Conservation (phyloP, 345 rosid genomes). For the Pseudoturritis turrita region DNA sequence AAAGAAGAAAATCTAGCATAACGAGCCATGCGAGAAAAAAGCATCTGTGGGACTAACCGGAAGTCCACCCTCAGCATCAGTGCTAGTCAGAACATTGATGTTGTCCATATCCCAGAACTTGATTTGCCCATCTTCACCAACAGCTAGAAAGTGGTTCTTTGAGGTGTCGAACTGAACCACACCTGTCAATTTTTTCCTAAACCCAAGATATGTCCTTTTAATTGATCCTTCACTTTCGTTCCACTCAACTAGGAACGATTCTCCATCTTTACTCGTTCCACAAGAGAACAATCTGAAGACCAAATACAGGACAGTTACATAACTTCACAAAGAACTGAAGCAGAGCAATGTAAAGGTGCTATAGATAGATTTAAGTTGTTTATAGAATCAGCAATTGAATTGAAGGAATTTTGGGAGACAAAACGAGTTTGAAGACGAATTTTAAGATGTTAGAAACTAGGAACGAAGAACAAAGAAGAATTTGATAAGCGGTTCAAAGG, state of each 20-base stretch:
- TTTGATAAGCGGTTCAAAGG: background rate
- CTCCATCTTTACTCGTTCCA: constrained; percentile 92
- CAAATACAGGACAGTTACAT: background rate
- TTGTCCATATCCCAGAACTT: constrained; percentile 96
- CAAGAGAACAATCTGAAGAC: constrained; percentile 76
- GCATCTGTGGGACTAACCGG: constrained; percentile 46
- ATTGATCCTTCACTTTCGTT: constrained; percentile 91
- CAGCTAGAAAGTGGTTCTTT: constrained; percentile 83
- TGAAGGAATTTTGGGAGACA: background rate
- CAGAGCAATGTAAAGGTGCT: background rate
- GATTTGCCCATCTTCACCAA: constrained; percentile 80
- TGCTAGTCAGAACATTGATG: constrained; percentile 45
- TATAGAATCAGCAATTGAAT: background rate
- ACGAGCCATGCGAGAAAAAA: constrained; percentile 7
- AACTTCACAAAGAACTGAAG: constrained; percentile 5
- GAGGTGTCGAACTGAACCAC: constrained; percentile 82
- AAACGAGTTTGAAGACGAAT: background rate
- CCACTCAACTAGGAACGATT: constrained; percentile 82
- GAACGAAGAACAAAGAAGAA: background rate
- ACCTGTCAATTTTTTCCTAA: constrained; percentile 60
- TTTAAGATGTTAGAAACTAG: background rate
- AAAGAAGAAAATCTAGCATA: background rate
- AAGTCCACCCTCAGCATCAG: constrained; percentile 85
- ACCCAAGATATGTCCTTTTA: constrained; percentile 66
- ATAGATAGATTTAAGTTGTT: background rate